A percentile compares a stretch with the other conserved stretches of the same genome.
phyloP scores from a whole-genome alignment of 2,329 filamentous ascomycete genomes.

The Talaromyces sp. region DNA sequence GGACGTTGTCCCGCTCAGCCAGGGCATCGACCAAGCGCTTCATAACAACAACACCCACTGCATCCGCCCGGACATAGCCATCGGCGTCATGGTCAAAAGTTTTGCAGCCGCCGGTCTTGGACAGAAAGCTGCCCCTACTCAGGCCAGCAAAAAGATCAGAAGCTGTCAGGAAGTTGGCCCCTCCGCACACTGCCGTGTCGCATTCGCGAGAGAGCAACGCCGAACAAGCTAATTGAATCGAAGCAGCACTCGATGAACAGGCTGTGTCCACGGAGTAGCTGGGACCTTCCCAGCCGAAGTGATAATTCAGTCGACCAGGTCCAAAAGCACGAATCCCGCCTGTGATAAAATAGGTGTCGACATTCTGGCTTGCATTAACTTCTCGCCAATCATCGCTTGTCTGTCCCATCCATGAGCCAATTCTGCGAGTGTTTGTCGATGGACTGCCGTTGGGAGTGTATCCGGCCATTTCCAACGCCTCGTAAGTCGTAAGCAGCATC shows the following conservation, averaged over 20 bases:
- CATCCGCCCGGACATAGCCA: constrained; percentile 50
- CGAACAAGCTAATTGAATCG: constrained; percentile 64
- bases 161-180: constrained; percentile 64
- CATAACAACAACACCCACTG: constrained; percentile 42
- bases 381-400: constrained; percentile 66
- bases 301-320: constrained; percentile 63
- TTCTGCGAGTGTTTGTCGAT: constrained; percentile 53
- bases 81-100: constrained; percentile 43
- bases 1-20: constrained; percentile 38
- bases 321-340: constrained; percentile 55
- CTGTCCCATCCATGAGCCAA: constrained; percentile 68
- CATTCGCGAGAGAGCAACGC: constrained; percentile 55
- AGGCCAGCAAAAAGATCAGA: constrained; percentile 70
- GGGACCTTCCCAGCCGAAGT: constrained; percentile 66
- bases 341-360: constrained; percentile 61
- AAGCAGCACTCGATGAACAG: constrained; percentile 64
- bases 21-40: constrained; percentile 45
- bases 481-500: constrained; percentile 70
- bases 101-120: constrained; percentile 40
- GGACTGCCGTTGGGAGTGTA: constrained; percentile 52
- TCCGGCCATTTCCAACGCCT: constrained; percentile 73
- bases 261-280: constrained; percentile 66
- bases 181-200: constrained; percentile 71
- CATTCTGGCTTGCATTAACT: constrained; percentile 59
- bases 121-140: constrained; percentile 42